phyloP scores from a whole-genome alignment of 176 grass and related monocot genomes.

The Juncus effusus region DNA sequence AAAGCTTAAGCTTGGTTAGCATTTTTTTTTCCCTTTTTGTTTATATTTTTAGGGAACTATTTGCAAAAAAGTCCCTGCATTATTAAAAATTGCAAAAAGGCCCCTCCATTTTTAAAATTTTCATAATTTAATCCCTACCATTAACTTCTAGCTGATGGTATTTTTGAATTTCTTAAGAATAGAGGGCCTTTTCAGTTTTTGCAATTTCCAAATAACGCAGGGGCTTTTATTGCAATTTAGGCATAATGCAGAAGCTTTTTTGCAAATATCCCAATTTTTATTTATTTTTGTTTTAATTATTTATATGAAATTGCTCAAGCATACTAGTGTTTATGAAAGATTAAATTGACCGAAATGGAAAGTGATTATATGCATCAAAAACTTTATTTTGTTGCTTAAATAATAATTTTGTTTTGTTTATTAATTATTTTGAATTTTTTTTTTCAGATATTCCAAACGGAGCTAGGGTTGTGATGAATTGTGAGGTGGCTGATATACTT shows the following conservation, averaged over 20 bases:
- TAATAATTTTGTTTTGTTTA: slow-evolving; percentile 10
- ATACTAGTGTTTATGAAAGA: neutral
- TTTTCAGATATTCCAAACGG: slow-evolving; percentile 66
- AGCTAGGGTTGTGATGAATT: slow-evolving; percentile 69
- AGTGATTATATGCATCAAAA: neutral
- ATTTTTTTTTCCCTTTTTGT: slow-evolving; percentile 25
- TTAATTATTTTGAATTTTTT: slow-evolving; percentile 21
- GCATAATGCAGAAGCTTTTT: too few species aligned
- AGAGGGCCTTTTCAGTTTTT: neutral
- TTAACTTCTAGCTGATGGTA: neutral
- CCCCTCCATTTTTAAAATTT: neutral
- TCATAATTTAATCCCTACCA: neutral
- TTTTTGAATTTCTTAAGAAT: neutral
- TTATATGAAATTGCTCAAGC: too few species aligned
- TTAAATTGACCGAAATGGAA: neutral
- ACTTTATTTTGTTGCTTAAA: neutral
- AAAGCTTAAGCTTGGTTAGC: slow-evolving; percentile 78
- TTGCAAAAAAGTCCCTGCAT: too few species aligned
- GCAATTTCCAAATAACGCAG: too few species aligned
- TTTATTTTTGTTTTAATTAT: too few species aligned
- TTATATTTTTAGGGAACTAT: slow-evolving; percentile 21
- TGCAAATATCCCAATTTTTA: too few species aligned
- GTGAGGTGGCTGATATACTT: slow-evolving; percentile 76
- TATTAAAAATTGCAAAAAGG: too few species aligned
- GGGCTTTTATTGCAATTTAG: too few species aligned